Evolutionary conservation across 2,329 filamentous ascomycete genomes (phyloP), one percentile per base, ranked within the genome.

Genomic region (Stromatinia cepivora): DNA sequence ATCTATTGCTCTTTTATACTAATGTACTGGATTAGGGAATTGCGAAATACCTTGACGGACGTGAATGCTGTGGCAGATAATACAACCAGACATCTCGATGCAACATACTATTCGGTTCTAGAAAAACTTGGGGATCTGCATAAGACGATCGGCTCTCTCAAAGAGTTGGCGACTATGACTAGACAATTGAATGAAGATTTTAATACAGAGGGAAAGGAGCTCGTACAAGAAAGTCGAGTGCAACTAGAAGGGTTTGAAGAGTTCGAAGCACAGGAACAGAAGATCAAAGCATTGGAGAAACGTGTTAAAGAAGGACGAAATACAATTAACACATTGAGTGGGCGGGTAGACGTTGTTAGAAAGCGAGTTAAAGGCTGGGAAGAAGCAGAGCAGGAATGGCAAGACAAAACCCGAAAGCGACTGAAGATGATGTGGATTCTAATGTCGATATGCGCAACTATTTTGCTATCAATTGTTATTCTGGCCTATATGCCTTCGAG

Each of bases 71-170:
- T 88, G 77, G 90, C 90, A 31, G 84, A 87, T 68, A 80, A 83
- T 31, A 87, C 88, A 34, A 91, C 88, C 22, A 84, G 85, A 71
- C 85, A 85, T 46, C 85, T 94, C 54, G 91, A 94, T 77, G 87
- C 90, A 70, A 89, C 89, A 4, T 94, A 93, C 80, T 91, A 91
- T 72, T 86, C 87, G 0, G 85, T 93, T 13, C 82, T 93, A 42
- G 88, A 92, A 77, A 92, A 90, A 76, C 84, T 91, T 62, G 85
- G 84, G 63, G 79, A 84, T 0, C 81, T 94, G 50, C 88, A 90
- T 67, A 85, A 82, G 73, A 92, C 88, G 0, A 85, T 93, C 52
- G 78, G 82, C 8, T 85, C 85, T 3, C 81, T 94, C 39, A 88
- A 88, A 75, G 87, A 90, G 73, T 83, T 94, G n/a, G 87, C 89